Evolutionary conservation across 1,284 basidiomycete species (phyloP).

Genomic region (Naganishia sp.): DNA sequence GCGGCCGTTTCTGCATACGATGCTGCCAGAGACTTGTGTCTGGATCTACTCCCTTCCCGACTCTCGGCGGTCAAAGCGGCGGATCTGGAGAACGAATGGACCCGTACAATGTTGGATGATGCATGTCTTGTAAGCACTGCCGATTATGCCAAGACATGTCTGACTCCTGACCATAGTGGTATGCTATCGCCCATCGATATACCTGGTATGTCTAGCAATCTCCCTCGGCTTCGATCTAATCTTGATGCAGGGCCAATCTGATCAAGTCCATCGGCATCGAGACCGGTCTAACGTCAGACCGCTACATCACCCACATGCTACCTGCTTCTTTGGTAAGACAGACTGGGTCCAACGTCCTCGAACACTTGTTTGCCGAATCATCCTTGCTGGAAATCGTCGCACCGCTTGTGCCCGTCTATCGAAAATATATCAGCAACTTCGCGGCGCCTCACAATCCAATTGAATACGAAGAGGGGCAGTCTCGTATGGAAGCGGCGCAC

Average conservation of each 20-base stretch:
- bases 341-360: constrained; percentile 5
- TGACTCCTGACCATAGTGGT: background rate
- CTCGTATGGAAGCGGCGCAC: constrained; percentile 17
- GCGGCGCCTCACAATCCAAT: background rate
- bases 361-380: constrained; percentile 17
- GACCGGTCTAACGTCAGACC: background rate
- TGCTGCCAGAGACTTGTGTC: constrained; percentile 8
- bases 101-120: constrained; percentile 7
- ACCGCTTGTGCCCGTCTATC: constrained; percentile 2
- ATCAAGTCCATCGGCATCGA: constrained; percentile 7
- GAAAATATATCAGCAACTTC: constrained; percentile 3
- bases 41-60: background rate
- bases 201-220: constrained; percentile 1
- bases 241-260: background rate
- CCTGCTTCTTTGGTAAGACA: background rate
- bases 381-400: constrained; percentile 6
- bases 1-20: constrained; percentile 5
- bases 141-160: background rate
- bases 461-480: constrained; percentile 12
- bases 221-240: background rate
- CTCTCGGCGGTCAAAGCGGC: background rate
- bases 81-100: constrained; percentile 16
- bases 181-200: constrained; percentile 19
- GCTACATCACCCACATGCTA: background rate
- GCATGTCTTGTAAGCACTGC: constrained; percentile 2